These are phyloP conservation scores for Silene coronaria DNA, from an alignment of 179 eudicot species.

Conservation along the genomic window DNA sequence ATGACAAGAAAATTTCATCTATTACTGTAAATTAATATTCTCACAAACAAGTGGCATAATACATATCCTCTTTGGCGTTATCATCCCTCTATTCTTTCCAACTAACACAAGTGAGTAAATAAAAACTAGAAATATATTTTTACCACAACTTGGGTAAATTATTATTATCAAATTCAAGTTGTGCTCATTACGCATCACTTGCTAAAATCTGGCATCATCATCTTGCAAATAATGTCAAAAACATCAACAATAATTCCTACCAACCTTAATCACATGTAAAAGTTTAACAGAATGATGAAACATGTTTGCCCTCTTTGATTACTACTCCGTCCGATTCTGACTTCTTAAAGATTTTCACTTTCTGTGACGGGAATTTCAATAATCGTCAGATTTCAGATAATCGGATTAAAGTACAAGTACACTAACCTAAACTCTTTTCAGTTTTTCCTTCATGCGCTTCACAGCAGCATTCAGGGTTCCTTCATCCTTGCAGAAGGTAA, in stretches of 20 bases:
- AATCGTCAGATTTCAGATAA: not conserved
- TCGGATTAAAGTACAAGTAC: not conserved
- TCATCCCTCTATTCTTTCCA: not conserved
- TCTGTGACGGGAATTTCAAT: not conserved
- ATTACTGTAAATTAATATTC: too few relatives aligned
- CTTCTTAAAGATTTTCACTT: not conserved
- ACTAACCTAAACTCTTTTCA: constrained; percentile 20
- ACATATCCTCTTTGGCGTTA: too few relatives aligned
- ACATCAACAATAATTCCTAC: not conserved
- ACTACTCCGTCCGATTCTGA: not conserved
- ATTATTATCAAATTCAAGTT: not conserved
- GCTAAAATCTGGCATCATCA: constrained; percentile 9
- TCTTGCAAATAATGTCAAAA: constrained; percentile 10
- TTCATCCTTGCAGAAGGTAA: constrained; percentile 86
- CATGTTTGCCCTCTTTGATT: not conserved
- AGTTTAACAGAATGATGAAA: not conserved
- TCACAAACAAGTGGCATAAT: too few relatives aligned
- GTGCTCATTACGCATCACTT: not conserved
- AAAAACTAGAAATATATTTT: not conserved
- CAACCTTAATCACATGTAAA: not conserved
- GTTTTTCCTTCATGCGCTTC: constrained; percentile 67
- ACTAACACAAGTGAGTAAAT: constrained; percentile 3
- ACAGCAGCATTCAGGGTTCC: constrained; percentile 67
- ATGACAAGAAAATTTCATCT: too few relatives aligned
- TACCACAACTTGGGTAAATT: constrained; percentile 5